These are phyloP conservation scores for Russula griseocarnosa DNA, from an alignment of 768 basidiomycete species.

Conservation along the genomic window DNA sequence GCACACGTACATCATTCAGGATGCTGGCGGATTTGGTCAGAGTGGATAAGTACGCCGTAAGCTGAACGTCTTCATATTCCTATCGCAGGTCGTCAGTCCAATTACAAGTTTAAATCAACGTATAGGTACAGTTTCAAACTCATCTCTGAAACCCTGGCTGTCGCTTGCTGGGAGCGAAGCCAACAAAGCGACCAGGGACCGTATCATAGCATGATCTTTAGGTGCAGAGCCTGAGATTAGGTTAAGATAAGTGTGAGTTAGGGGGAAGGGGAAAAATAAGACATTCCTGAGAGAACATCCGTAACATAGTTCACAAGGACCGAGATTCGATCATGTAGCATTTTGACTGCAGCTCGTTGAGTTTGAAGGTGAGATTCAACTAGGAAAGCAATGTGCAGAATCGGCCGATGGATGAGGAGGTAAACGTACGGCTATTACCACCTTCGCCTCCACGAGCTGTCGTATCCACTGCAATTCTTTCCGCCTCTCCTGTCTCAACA, in stretches of 20 bases:
- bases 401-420: neutral
- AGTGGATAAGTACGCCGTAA: slow-evolving; percentile 83
- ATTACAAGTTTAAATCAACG: neutral
- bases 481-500: slow-evolving; percentile 97
- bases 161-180: slow-evolving; percentile 87
- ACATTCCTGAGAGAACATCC: slow-evolving; percentile 66
- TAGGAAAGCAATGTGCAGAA: slow-evolving; percentile 35
- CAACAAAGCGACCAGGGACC: slow-evolving; percentile 80
- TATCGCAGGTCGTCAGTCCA: slow-evolving; percentile 34
- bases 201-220: slow-evolving; percentile 75
- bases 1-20: slow-evolving; percentile 74
- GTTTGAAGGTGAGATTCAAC: slow-evolving; percentile 89
- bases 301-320: slow-evolving; percentile 84
- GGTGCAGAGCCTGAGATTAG: slow-evolving; percentile 54
- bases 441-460: slow-evolving; percentile 82
- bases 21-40: slow-evolving; percentile 86
- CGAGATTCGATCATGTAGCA: slow-evolving; percentile 89
- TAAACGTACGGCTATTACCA: slow-evolving; percentile 67
- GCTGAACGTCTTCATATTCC: slow-evolving; percentile 96
- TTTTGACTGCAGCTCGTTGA: slow-evolving; percentile 91
- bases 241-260: slow-evolving; percentile 3
- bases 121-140: slow-evolving; percentile 74
- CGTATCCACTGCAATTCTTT: slow-evolving; percentile 97
- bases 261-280: neutral
- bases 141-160: slow-evolving; percentile 75